Evolutionary conservation across 1,139 yeast species (phyloP).

Genomic region (Kodamaea alishanica): DNA sequence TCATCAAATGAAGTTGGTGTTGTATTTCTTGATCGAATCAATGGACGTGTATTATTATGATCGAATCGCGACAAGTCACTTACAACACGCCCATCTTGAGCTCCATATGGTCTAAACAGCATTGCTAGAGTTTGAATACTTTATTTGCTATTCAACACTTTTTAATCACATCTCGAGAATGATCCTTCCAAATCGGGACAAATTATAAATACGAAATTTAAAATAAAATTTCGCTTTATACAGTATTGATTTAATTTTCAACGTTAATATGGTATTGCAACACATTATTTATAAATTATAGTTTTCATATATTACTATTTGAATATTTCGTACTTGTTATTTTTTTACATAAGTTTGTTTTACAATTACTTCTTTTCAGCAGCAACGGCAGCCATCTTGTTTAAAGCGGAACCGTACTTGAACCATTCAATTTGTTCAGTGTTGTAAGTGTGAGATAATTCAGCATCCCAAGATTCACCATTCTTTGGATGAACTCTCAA

Average conservation of each 20-base stretch:
- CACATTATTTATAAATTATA: too few relatives aligned
- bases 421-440: constrained; percentile 97
- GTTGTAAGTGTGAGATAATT: constrained; percentile 94
- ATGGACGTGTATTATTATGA: constrained; percentile 10
- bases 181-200: too few relatives aligned
- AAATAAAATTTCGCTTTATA: too few relatives aligned
- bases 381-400: constrained; percentile 77
- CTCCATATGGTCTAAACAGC: constrained; percentile 2
- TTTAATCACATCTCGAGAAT: too few relatives aligned
- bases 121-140: too few relatives aligned
- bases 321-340: too few relatives aligned
- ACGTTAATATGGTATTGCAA: too few relatives aligned
- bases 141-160: too few relatives aligned
- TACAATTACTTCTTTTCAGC: constrained; percentile 4
- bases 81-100: constrained; percentile 12
- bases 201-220: too few relatives aligned
- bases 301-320: too few relatives aligned
- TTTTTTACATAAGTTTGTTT: too few relatives aligned
- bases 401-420: constrained; percentile 98
- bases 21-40: constrained; percentile 16
- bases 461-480: constrained; percentile 82
- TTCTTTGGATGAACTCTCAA: constrained; percentile 88
- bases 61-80: constrained; percentile 20
- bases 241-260: too few relatives aligned
- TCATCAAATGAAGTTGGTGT: constrained; percentile 16